phyloP scores from a whole-genome alignment of 768 basidiomycete species.

The Russula vinacea region DNA sequence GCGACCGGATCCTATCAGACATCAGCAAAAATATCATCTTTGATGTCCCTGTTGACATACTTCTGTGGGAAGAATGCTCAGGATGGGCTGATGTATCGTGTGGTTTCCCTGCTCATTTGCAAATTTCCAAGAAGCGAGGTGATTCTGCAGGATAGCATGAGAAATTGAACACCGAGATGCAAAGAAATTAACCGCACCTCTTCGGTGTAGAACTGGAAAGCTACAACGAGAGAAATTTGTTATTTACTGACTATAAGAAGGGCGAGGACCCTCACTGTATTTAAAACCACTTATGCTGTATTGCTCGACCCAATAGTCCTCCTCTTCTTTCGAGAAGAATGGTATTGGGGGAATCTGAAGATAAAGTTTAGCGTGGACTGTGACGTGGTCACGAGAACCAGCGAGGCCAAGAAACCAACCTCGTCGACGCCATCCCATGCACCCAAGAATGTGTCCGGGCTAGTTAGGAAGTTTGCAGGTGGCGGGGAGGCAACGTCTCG shows the following conservation, averaged over 20 bases:
- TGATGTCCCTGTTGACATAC: constrained; percentile 32
- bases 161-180: neutral
- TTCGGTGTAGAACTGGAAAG: constrained; percentile 61
- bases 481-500: constrained; percentile 54
- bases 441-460: constrained; percentile 47
- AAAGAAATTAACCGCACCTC: constrained; percentile 40
- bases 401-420: constrained; percentile 33
- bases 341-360: constrained; percentile 56
- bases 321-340: constrained; percentile 58
- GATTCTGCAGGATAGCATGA: constrained; percentile 38
- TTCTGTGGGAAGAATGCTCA: constrained; percentile 42
- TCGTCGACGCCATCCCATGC: constrained; percentile 50
- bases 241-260: neutral
- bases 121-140: constrained; percentile 39
- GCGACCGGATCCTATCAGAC: constrained; percentile 44
- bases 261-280: constrained; percentile 47
- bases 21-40: constrained; percentile 1
- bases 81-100: constrained; percentile 43
- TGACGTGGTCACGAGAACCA: neutral
- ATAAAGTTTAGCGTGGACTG: constrained; percentile 9
- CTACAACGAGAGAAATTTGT: constrained; percentile 36
- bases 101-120: constrained; percentile 43
- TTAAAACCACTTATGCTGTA: constrained; percentile 56
- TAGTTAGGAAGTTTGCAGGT: constrained; percentile 53
- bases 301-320: constrained; percentile 67